Conservation (phyloP, 1,139 yeast species). For the Wickerhamomyces sp. region DNA sequence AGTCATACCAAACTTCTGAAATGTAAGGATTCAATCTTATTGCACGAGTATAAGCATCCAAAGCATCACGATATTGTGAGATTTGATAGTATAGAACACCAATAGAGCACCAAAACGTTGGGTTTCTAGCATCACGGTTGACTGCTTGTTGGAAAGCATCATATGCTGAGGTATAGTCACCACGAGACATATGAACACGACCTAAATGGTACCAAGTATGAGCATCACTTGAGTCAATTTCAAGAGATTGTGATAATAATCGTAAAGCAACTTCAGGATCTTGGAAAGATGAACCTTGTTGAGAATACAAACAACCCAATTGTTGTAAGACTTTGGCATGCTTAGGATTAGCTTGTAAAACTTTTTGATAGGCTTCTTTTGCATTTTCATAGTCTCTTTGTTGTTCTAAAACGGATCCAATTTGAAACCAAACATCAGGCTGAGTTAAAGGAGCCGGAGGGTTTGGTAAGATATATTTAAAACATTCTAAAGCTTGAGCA, state of each 20-base stretch:
- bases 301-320: constrained; percentile 92
- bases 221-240: constrained; percentile 86
- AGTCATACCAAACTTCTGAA: constrained; percentile 97
- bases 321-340: constrained; percentile 96
- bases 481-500: constrained; percentile 85
- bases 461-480: constrained; percentile 80
- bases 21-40: constrained; percentile 92
- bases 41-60: constrained; percentile 96
- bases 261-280: constrained; percentile 82
- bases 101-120: constrained; percentile 98
- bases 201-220: constrained; percentile 97
- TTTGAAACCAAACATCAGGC: constrained; percentile 97
- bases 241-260: constrained; percentile 79
- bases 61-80: constrained; percentile 91
- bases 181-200: constrained; percentile 93
- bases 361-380: constrained; percentile 92
- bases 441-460: constrained; percentile 97
- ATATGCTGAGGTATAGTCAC: constrained; percentile 92
- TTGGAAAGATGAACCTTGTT: constrained; percentile 64
- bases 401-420: constrained; percentile 92
- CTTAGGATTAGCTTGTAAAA: constrained; percentile 81
- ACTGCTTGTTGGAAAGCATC: constrained; percentile 99
- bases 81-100: constrained; percentile 96
- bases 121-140: constrained; percentile 91
- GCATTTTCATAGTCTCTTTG: constrained; percentile 91